These are phyloP conservation scores for Cyberlindnera amylophila DNA, from an alignment of 805 yeast species.

Conservation along the genomic window DNA sequence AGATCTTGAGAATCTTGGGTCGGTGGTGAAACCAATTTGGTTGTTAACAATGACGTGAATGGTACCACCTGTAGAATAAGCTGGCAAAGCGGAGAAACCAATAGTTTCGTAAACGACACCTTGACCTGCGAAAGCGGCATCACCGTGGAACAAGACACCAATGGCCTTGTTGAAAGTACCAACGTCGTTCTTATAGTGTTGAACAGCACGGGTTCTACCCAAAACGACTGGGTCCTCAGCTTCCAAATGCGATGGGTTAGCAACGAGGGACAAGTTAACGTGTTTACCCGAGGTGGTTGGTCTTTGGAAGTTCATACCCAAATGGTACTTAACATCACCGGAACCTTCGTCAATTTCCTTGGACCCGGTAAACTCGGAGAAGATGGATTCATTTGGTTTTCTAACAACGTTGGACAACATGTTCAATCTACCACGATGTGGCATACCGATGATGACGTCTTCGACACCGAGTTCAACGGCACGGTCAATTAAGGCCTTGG, in stretches of 20 bases:
- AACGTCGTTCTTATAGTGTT: constrained; percentile 84
- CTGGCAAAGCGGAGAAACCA: constrained; percentile 91
- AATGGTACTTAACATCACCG: constrained; percentile 98
- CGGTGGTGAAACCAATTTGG: constrained; percentile 99
- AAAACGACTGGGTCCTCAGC: constrained; percentile 98
- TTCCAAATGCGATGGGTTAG: constrained; percentile 98
- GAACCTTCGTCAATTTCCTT: constrained; percentile 91
- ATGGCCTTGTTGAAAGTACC: constrained; percentile 82
- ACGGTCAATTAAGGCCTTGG: constrained; percentile 91
- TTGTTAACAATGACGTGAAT: constrained; percentile 93
- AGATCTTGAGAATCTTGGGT: constrained; percentile 95
- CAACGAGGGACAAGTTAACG: constrained; percentile 92
- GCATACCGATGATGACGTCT: constrained; percentile 98
- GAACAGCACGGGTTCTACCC: constrained; percentile 96
- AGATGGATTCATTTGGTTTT: constrained; percentile 97
- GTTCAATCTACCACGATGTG: constrained; percentile 98
- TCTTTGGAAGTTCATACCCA: constrained; percentile 98
- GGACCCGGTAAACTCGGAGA: constrained; percentile 92
- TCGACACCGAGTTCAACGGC: constrained; percentile 91
- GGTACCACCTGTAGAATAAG: constrained; percentile 98
- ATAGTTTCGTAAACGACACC: constrained; percentile 99
- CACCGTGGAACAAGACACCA: constrained; percentile 95
- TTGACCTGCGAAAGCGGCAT: constrained; percentile 97
- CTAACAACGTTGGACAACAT: constrained; percentile 97
- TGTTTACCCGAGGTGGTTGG: constrained; percentile 98